Base-by-base conservation (phyloP, 1,284 basidiomycete genomes). In the Pterulicium gracile region DNA sequence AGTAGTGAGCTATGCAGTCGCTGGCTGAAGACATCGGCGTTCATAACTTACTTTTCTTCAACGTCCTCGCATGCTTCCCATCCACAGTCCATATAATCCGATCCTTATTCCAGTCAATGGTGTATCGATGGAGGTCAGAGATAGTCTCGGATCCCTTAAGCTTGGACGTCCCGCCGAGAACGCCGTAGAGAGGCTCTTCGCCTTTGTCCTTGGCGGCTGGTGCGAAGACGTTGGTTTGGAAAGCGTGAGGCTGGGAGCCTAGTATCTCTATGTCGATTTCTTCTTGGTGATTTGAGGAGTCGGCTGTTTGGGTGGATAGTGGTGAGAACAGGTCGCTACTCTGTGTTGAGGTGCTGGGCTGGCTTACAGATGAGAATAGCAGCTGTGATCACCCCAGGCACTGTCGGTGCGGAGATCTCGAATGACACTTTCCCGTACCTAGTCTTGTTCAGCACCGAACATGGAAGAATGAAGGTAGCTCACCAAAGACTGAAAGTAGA, bases 221-320 rank as follows among this genome's bases (percentile, higher is more conserved):
- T 1, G 63, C 64, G 52, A 66, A 73, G 24, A 72, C 55, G 52
- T 73, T 74, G 35, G 69, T 67, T 55, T 73, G 69, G 66, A 67
- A 74, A 50, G 64, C 60, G 2, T 40, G 36, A 2, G 60, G 55
- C 48, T 70, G 64, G 4, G 64, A 64, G 21, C 68, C 66, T 7
- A 72, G 52, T 4, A 71, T 53, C 49, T 74, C 71, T 44, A 72
- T 55, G 51, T 73, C 71, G 24, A 72, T 68, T 47, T 74, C 70
- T 52, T 72, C 70, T 21, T 51, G 50, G 22, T 57, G 23, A 27
- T 10, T 45, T n/a, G 21, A 19, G 21, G 39, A 40, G n/a, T 32
- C 27, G n/a, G 27, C 27, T 32, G 27, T 32, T n/a, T 10, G 27
- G 27, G 7, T 7, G 10, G n/a, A n/a, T 32, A 32, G 27, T 7